Conservation (phyloP, 2,329 filamentous ascomycete genomes). For the Achaetomium macrosporum region DNA sequence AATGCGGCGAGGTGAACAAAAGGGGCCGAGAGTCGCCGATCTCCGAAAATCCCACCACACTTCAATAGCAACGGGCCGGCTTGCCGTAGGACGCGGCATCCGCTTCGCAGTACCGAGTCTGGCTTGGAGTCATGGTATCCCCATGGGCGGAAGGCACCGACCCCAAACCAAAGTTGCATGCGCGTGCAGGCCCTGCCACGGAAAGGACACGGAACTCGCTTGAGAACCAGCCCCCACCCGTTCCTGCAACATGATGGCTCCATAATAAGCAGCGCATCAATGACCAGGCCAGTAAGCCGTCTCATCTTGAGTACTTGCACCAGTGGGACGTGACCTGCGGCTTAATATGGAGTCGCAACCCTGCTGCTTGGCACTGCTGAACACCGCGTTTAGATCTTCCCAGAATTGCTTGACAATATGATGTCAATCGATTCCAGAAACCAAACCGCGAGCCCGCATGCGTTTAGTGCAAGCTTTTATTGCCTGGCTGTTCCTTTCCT, state of each 20-base stretch:
- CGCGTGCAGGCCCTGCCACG: too few species aligned
- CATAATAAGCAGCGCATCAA: slow-evolving; percentile 8
- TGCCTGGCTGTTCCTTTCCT: slow-evolving; percentile 21
- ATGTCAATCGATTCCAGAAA: slow-evolving; percentile 25
- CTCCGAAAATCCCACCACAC: slow-evolving; percentile 19
- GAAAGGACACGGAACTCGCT: slow-evolving; percentile 23
- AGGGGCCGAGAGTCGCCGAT: slow-evolving; percentile 8
- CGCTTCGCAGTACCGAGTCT: slow-evolving; percentile 20
- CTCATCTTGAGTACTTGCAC: slow-evolving; percentile 25
- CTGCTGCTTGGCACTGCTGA: slow-evolving; percentile 24
- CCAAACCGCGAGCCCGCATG: slow-evolving; percentile 22
- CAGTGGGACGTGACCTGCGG: slow-evolving; percentile 19
- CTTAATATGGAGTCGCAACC: slow-evolving; percentile 24
- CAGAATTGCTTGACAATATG: slow-evolving; percentile 26
- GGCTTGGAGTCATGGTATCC: slow-evolving; percentile 10
- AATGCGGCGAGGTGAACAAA: slow-evolving; percentile 5
- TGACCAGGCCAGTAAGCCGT: slow-evolving; percentile 14
- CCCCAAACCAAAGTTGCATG: too few species aligned
- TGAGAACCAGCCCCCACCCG: slow-evolving; percentile 22
- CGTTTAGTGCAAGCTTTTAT: slow-evolving; percentile 15
- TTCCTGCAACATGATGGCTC: slow-evolving; percentile 20
- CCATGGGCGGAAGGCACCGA: slow-evolving; percentile 2
- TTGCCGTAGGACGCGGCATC: slow-evolving; percentile 20
- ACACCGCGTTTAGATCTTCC: slow-evolving; percentile 26
- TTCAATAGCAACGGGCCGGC: slow-evolving; percentile 22